These are phyloP conservation scores for Rhizopogon salebrosus DNA, from an alignment of 768 basidiomycete species.

Conservation along the genomic window DNA sequence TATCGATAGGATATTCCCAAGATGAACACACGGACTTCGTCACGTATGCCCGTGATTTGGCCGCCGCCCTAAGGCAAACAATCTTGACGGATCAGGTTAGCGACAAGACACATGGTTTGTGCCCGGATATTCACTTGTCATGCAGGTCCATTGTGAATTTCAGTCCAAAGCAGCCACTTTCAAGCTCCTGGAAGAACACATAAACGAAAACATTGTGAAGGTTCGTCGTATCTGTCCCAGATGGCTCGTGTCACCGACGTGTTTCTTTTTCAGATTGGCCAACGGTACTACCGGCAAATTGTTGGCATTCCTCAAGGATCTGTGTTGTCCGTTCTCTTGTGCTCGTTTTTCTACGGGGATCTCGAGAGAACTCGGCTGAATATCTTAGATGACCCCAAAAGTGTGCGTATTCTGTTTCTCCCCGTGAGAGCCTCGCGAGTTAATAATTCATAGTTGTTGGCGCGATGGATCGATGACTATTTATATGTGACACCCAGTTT, in stretches of 20 bases:
- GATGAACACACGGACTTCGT: constrained; percentile 77
- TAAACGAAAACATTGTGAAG: constrained; percentile 90
- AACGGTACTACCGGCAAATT: constrained; percentile 79
- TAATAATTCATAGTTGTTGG: constrained; percentile 47
- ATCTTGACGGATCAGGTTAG: constrained; percentile 83
- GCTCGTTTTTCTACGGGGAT: constrained; percentile 92
- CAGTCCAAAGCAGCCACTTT: constrained; percentile 54
- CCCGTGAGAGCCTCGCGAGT: not conserved
- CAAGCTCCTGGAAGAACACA: constrained; percentile 79
- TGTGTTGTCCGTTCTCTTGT: constrained; percentile 88
- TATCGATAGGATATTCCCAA: constrained; percentile 20
- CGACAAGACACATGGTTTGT: not conserved
- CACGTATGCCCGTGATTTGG: constrained; percentile 61
- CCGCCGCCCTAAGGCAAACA: constrained; percentile 60
- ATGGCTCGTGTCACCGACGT: not conserved
- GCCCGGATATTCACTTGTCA: not conserved
- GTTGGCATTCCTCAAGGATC: constrained; percentile 97
- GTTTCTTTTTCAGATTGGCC: constrained; percentile 70
- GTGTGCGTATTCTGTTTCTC: constrained; percentile 43
- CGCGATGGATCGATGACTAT: constrained; percentile 94
- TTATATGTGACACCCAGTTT: constrained; percentile 74
- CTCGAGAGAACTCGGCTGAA: constrained; percentile 57
- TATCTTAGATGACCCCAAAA: constrained; percentile 52
- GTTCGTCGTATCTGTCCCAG: constrained; percentile 28
- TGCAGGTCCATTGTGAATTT: constrained; percentile 50